Conservation (phyloP, 108 stramenopile species). For the Halocafeteria seosinensis region DNA sequence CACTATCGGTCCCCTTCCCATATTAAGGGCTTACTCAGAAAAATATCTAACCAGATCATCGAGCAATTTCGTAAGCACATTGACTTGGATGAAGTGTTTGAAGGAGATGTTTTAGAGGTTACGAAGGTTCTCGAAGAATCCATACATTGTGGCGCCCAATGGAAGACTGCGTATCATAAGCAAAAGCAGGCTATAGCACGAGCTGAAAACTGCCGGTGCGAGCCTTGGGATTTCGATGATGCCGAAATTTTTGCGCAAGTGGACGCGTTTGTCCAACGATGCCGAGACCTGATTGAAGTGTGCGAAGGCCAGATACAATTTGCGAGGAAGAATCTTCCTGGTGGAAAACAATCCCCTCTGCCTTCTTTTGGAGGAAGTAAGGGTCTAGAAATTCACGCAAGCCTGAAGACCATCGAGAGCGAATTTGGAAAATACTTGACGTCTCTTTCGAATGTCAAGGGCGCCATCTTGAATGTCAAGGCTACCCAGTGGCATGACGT, state of each 20-base stretch:
- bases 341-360: constrained; percentile 20
- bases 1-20: constrained; percentile 41
- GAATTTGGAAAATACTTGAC: constrained; percentile 36
- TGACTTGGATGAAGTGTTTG: constrained; percentile 30
- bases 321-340: constrained; percentile 11
- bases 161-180: constrained; percentile 36
- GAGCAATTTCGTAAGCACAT: constrained; percentile 18
- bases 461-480: constrained; percentile 41
- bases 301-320: constrained; percentile 49
- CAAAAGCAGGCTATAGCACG: constrained; percentile 23
- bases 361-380: constrained; percentile 42
- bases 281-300: constrained; percentile 44
- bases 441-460: constrained; percentile 31
- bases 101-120: constrained; percentile 32
- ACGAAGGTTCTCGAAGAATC: constrained; percentile 29
- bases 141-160: constrained; percentile 28
- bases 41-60: constrained; percentile 44
- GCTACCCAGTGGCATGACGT: constrained; percentile 43
- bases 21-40: constrained; percentile 36
- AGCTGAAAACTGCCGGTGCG: background rate
- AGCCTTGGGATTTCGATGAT: constrained; percentile 36
- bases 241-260: constrained; percentile 45
- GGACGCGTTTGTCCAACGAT: constrained; percentile 49
- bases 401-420: constrained; percentile 31
- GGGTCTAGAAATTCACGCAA: constrained; percentile 29